A percentile compares a stretch with the other conserved stretches of the same genome.
These are phyloP conservation scores for Dioszegia aurantiaca DNA, from an alignment of 768 basidiomycete species.

Conservation along the genomic window DNA sequence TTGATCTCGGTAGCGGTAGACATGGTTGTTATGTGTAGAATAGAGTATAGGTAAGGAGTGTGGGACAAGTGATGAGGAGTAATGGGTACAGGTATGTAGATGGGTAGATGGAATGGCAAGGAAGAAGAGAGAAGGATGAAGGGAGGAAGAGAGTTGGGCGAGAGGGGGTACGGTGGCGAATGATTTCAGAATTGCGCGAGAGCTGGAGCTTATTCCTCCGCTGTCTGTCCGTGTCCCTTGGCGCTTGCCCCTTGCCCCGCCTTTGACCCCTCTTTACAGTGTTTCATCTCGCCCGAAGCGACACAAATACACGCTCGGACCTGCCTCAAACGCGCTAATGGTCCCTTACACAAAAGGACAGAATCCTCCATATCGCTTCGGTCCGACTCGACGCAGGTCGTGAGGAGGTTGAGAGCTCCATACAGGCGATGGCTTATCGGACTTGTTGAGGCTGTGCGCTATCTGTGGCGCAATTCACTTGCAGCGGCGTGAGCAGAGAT, in stretches of 20 bases:
- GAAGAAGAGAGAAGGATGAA: neutral
- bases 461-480: no score
- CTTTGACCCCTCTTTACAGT: slow-evolving; percentile 3
- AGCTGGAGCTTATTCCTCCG: no score
- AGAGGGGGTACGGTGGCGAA: neutral
- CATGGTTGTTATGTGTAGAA: neutral
- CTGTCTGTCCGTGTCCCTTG: neutral
- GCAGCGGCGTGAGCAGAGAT: neutral
- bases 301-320: neutral
- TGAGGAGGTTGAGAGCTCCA: no score
- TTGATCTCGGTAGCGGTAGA: slow-evolving; percentile 12
- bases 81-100: neutral
- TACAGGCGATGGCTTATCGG: no score
- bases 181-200: neutral
- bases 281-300: slow-evolving; percentile 3
- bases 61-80: slow-evolving; percentile 2
- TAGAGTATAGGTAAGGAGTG: neutral
- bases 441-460: no score
- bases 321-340: neutral
- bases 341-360: neutral
- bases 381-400: no score
- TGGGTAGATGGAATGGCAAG: neutral
- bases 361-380: neutral
- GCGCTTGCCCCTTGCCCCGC: neutral
- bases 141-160: neutral